Evolutionary conservation across 23 red algal genomes (phyloP).

Genomic region (Cyanidiococcus yangmingshanensis): DNA sequence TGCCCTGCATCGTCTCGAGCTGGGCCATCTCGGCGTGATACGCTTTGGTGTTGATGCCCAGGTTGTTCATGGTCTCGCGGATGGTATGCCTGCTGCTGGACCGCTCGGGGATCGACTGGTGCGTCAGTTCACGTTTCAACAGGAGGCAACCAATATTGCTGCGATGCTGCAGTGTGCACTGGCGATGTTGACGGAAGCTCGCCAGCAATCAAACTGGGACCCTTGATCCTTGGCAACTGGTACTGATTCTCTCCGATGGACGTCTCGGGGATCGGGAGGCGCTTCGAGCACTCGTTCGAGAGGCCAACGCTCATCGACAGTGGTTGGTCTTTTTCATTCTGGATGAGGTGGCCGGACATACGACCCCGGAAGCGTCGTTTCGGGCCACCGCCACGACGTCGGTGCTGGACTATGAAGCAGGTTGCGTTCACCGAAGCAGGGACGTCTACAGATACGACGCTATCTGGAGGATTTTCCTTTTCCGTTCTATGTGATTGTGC

Average conservation of each 20-base stretch:
- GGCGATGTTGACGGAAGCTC: slow-evolving; percentile 23
- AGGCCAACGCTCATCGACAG: slow-evolving; percentile 34
- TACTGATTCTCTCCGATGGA: slow-evolving; percentile 88
- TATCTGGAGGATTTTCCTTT: slow-evolving; percentile 98
- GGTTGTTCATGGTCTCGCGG: slow-evolving; percentile 45
- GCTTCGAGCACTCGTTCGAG: slow-evolving; percentile 46
- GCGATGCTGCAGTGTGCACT: slow-evolving; percentile 43
- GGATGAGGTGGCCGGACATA: slow-evolving; percentile 8
- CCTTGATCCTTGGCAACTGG: slow-evolving; percentile 41
- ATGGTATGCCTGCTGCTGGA: slow-evolving; percentile 37
- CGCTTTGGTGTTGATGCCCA: slow-evolving; percentile 52
- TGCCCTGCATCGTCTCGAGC: slow-evolving; percentile 64
- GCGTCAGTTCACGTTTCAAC: slow-evolving; percentile 52
- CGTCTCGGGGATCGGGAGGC: slow-evolving; percentile 59
- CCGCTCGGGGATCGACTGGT: slow-evolving; percentile 39
- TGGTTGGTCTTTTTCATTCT: slow-evolving; percentile 78
- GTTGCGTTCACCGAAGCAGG: slow-evolving; percentile 28
- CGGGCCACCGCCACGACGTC: neutral
- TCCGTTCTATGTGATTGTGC: slow-evolving; percentile 74
- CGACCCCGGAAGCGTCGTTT: neutral
- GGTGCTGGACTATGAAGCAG: slow-evolving; percentile 53
- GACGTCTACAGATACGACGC: slow-evolving; percentile 44
- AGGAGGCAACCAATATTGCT: slow-evolving; percentile 54
- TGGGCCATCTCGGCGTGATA: slow-evolving; percentile 65
- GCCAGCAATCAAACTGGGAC: neutral